These are phyloP conservation scores for Barnettozyma vustinii DNA, from an alignment of 805 yeast species.

Conservation along the genomic window DNA sequence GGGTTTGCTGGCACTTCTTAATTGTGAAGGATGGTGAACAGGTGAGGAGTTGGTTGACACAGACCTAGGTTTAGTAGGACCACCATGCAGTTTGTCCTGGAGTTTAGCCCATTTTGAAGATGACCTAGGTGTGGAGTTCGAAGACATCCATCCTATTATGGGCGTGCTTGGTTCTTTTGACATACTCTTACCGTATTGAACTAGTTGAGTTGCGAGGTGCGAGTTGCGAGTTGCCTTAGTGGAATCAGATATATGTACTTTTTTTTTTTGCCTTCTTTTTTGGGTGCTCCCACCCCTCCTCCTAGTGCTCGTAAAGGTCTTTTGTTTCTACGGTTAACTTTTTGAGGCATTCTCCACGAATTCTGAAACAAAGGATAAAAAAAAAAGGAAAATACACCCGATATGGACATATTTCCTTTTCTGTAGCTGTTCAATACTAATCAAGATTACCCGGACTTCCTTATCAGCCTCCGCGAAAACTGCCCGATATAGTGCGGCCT, in stretches of 20 bases:
- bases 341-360: slow-evolving; percentile 3
- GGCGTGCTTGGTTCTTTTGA: slow-evolving; percentile 2
- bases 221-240: no score
- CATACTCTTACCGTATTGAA: neutral
- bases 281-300: no score
- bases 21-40: neutral
- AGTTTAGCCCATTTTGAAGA: slow-evolving; percentile 22
- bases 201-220: neutral
- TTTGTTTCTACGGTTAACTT: neutral
- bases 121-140: slow-evolving; percentile 2
- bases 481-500: neutral
- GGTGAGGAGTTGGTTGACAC: neutral
- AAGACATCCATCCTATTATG: slow-evolving; percentile 2
- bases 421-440: no score
- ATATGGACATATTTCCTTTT: neutral
- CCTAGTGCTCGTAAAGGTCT: no score
- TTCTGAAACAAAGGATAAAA: slow-evolving; percentile 2
- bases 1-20: neutral
- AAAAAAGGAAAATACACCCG: neutral
- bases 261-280: no score
- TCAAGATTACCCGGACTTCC: neutral
- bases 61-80: slow-evolving; percentile 1
- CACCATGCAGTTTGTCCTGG: slow-evolving; percentile 17
- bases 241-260: no score
- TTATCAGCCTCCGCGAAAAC: neutral